phyloP scores from a whole-genome alignment of 2,329 filamentous ascomycete species.

The Penicillium sp. region DNA sequence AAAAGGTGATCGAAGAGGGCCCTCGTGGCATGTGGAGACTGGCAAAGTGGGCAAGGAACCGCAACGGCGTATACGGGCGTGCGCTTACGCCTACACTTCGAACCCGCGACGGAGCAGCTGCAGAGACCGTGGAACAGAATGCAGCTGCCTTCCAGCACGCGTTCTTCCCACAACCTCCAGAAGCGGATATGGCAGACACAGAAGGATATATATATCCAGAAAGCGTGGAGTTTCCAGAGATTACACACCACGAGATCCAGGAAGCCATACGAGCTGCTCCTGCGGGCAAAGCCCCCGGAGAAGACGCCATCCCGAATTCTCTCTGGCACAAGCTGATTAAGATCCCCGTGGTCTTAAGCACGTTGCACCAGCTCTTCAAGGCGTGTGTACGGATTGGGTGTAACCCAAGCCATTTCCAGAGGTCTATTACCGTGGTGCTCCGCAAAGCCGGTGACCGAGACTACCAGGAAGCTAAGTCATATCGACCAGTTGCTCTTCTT shows the following conservation, averaged over 20 bases:
- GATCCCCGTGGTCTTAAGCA: background rate
- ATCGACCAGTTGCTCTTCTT: constrained; percentile 14
- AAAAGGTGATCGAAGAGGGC: background rate
- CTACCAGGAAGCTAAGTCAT: constrained; percentile 10
- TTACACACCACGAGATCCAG: background rate
- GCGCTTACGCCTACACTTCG: background rate
- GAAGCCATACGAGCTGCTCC: background rate
- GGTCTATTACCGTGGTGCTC: background rate
- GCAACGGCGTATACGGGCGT: background rate
- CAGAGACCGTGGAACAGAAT: background rate
- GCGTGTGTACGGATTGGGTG: background rate
- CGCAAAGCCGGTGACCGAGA: constrained; percentile 4
- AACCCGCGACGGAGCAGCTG: background rate
- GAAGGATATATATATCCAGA: background rate
- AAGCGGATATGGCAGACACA: background rate
- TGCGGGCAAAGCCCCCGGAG: background rate
- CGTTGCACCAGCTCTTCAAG: background rate
- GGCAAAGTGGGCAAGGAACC: background rate
- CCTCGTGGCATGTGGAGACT: background rate
- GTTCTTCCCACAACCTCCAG: background rate
- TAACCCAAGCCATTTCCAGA: background rate
- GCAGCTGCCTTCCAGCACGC: background rate
- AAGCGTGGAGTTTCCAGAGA: background rate
- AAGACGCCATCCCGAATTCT: background rate
- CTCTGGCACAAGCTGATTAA: background rate